A percentile compares a stretch with the other conserved stretches of the same genome.
Conservation (phyloP, 768 basidiomycete genomes). For the Cyclocybe aegerita region DNA sequence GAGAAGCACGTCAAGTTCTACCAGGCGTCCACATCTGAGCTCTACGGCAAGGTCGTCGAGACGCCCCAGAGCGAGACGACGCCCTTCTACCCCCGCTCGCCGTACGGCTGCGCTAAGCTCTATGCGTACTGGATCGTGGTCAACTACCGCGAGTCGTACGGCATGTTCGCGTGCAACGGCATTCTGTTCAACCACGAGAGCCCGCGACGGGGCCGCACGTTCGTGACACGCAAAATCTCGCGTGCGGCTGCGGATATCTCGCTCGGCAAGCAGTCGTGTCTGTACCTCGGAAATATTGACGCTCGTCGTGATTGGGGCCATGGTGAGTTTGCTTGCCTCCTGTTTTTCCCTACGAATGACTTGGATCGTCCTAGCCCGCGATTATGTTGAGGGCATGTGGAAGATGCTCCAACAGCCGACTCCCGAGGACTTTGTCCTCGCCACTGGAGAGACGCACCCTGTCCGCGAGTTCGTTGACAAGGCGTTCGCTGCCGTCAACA, state of each 20-base stretch:
- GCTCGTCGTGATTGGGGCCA: constrained; percentile 98
- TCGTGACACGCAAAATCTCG: constrained; percentile 94
- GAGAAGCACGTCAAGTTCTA: constrained; percentile 94
- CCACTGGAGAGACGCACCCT: constrained; percentile 93
- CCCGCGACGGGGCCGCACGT: constrained; percentile 90
- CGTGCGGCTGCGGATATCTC: constrained; percentile 91
- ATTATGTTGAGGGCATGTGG: constrained; percentile 99
- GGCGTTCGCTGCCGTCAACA: constrained; percentile 70
- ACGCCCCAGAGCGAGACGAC: constrained; percentile 95
- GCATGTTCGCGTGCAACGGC: constrained; percentile 95
- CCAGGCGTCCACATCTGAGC: constrained; percentile 95
- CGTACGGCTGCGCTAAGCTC: constrained; percentile 95
- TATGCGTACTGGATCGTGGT: constrained; percentile 91
- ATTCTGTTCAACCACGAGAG: constrained; percentile 99
- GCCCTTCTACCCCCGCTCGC: constrained; percentile 97
- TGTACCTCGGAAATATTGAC: constrained; percentile 94
- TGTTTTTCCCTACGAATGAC: not conserved
- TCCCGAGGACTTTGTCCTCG: constrained; percentile 90
- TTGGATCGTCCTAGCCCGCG: constrained; percentile 51
- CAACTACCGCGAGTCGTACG: constrained; percentile 94
- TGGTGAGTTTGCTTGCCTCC: constrained; percentile 45
- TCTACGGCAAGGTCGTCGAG: constrained; percentile 96
- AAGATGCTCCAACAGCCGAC: constrained; percentile 85
- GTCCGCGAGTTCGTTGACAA: constrained; percentile 94
- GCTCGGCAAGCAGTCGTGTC: constrained; percentile 82